Evolutionary conservation across 2,329 filamentous ascomycete genomes (phyloP), one percentile per base, ranked within the genome.

Genomic region (Aspergillus sp.): DNA sequence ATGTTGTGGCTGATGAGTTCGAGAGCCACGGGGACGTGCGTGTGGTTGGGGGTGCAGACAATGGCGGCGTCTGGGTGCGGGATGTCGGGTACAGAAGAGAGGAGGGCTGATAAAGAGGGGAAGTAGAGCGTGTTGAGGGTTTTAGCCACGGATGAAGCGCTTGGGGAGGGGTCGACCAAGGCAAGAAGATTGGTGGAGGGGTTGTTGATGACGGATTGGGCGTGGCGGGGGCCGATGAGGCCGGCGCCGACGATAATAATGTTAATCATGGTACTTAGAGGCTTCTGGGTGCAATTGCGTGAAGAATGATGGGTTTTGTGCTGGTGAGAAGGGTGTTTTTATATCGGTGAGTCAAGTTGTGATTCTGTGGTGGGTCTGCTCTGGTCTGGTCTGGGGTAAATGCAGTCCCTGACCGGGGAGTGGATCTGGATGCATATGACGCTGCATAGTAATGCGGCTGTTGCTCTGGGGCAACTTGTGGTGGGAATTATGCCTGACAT

Each of bases 1-100:
- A 87, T 70, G 0, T 79, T 81, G 0, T 71, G 76, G 0, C 74
- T 65, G 1, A 85, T 74, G 1, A 87, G 74, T 41, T 82, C 75
- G n/a, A 76, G 78, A 2, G 82, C 74, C 1, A 87, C 61, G 0
- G 80, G 53, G 4, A 85, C 84, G 60, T 87, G 85, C 0, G 83
- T 86, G 65, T 83, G 78, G 65, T 87, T 87, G 2, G 85, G 85
- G 0, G 85, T 87, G 75, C 84, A 85, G 52, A 87, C 79, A 43
- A 87, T 82, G 21, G 84, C 84, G 38, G 80, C 84, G 52, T 84
- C 79, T 10, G 84, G 82, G 13, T 73, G 76, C 50, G 71, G 55
- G 47, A 63, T 56, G n/a, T 73, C 75, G 47, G 71, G 55, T 45
- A 63, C 50, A 1, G 6, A 78, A 1, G 6, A 78, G 0, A 87